Evolutionary conservation across 768 basidiomycete genomes (phyloP).

Genomic region (Rhizopogon vinicolor): DNA sequence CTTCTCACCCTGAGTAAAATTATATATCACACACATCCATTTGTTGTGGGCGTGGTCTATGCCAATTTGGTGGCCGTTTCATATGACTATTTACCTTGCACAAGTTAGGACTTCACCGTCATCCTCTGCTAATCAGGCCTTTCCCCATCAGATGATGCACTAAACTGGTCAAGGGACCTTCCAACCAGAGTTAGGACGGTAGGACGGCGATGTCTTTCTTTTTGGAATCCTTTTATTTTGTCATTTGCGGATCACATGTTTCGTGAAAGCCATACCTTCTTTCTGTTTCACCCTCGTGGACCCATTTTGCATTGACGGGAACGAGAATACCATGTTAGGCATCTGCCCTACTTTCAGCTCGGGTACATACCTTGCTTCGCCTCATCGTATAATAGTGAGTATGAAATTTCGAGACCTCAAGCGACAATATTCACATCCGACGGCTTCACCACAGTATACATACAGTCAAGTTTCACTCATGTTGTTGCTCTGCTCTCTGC

Average conservation of each 20-base stretch:
- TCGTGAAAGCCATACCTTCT: too few species aligned
- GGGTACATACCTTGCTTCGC: background rate
- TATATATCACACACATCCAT: too few species aligned
- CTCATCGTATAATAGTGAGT: background rate
- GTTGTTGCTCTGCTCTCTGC: conserved; percentile 5
- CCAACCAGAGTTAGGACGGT: background rate
- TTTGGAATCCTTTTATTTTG: too few species aligned
- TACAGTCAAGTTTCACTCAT: background rate
- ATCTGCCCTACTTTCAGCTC: too few species aligned
- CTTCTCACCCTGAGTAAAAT: too few species aligned
- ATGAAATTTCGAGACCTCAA: background rate
- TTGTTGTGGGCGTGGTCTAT: too few species aligned
- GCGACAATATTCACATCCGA: background rate
- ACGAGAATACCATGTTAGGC: too few species aligned
- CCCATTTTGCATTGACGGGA: too few species aligned
- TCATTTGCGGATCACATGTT: too few species aligned
- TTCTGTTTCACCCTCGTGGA: too few species aligned
- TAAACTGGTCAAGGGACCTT: background rate
- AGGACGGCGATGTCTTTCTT: background rate
- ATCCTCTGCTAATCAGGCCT: background rate
- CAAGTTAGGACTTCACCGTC: background rate
- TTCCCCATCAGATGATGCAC: background rate
- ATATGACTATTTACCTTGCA: background rate
- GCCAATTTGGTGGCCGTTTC: too few species aligned
- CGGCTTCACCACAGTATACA: conserved; percentile 1